Conservation (phyloP, 2,329 filamentous ascomycete species). For the Colletotrichum sp. region DNA sequence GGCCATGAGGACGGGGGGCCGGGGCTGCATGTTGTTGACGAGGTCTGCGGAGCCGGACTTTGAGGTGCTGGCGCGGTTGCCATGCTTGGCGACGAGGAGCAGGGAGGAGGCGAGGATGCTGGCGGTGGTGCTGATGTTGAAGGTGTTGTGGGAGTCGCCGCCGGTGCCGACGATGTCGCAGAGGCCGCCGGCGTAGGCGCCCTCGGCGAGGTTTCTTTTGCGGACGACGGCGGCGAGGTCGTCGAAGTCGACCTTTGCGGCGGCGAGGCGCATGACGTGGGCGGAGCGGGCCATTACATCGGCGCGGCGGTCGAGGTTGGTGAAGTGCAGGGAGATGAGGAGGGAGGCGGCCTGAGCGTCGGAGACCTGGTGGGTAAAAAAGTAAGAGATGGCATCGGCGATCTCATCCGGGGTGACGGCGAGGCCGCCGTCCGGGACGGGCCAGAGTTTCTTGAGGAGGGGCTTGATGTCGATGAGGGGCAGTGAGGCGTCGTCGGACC, state of each 20-base stretch:
- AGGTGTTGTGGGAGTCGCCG: constrained; percentile 95
- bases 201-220: constrained; percentile 66
- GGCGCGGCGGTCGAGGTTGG: constrained; percentile 79
- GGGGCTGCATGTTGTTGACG: constrained; percentile 75
- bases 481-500: constrained; percentile 32
- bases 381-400: constrained; percentile 85
- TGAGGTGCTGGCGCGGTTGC: constrained; percentile 93
- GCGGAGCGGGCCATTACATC: constrained; percentile 89
- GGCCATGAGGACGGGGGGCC: constrained; percentile 74
- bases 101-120: constrained; percentile 90
- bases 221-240: constrained; percentile 67
- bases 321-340: constrained; percentile 91
- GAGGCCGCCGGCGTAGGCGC: constrained; percentile 81
- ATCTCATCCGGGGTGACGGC: constrained; percentile 79
- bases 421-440: constrained; percentile 44
- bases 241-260: constrained; percentile 71
- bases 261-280: constrained; percentile 80
- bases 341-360: constrained; percentile 86
- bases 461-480: constrained; percentile 66
- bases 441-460: constrained; percentile 76
- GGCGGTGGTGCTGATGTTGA: constrained; percentile 96
- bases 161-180: constrained; percentile 97
- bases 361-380: constrained; percentile 91
- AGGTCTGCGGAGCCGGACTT: constrained; percentile 96
- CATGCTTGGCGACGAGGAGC: constrained; percentile 90